Conservation (phyloP, 1,284 basidiomycete genomes). For the Thelephora terrestris region DNA sequence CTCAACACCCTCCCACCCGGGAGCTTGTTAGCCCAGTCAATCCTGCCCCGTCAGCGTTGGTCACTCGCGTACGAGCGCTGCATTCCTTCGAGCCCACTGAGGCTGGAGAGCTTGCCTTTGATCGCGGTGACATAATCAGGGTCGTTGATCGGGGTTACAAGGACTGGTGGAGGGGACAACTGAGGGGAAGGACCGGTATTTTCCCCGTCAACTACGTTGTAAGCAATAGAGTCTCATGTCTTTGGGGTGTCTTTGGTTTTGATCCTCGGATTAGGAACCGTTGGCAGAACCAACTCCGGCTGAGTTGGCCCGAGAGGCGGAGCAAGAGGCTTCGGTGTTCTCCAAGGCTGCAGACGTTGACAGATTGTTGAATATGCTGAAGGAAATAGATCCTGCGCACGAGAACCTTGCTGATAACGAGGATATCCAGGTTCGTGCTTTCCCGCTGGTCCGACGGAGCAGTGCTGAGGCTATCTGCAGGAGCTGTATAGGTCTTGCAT, state of each 20-base stretch:
- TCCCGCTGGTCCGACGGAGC: background rate
- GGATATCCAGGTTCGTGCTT: constrained; percentile 68
- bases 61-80: constrained; percentile 83
- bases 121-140: constrained; percentile 92
- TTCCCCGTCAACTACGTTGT: constrained; percentile 98
- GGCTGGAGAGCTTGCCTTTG: constrained; percentile 86
- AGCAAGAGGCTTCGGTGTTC: constrained; percentile 85
- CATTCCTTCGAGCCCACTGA: constrained; percentile 88
- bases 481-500: constrained; percentile 90
- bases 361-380: constrained; percentile 72
- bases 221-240: constrained; percentile 19
- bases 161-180: constrained; percentile 97
- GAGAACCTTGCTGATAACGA: constrained; percentile 91
- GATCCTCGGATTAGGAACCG: constrained; percentile 53
- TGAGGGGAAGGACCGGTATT: constrained; percentile 89
- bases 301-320: constrained; percentile 78
- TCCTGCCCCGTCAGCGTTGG: constrained; percentile 18
- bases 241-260: background rate
- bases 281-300: constrained; percentile 77
- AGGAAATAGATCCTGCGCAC: constrained; percentile 63
- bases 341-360: constrained; percentile 83
- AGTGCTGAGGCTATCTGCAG: constrained; percentile 26
- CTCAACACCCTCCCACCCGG: constrained; percentile 11
- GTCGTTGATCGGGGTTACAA: constrained; percentile 93
- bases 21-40: constrained; percentile 12